Base-by-base conservation (phyloP, 768 basidiomycete species). In the Boletus edulis region DNA sequence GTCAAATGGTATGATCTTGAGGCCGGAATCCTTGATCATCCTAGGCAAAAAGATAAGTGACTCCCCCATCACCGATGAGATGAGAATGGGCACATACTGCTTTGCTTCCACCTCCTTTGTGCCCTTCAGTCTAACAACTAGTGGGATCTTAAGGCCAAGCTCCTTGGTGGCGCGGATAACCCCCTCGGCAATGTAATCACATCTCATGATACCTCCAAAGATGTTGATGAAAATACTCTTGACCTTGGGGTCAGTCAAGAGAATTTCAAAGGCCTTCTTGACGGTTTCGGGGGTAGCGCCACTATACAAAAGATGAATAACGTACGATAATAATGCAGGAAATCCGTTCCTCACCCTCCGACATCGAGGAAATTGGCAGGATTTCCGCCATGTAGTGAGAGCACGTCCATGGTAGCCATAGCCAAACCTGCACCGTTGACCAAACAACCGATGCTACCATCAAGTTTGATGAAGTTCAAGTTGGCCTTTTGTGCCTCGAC, bases 381-480 rank as follows among this genome's bases (percentile, higher is more conserved):
- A 63, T 95, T 87, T 49, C 93, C 97, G 46, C 97, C 97, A 68
- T 98, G 92, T 49, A 97, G 78, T 46, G 94, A 84, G 53, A 99
- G 81, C n/a, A 98, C 96, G 67, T 99, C 97, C 97, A 99, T 98
- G 52, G 97, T 99, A 37, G 97, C 97, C 97, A 99, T 99, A 48
- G 97, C 97, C 57, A 99, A 78, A 67, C 97, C 97, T 49, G 97
- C 97, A 65, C 97, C 97, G 65, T 99, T 99, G 58, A 99, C 97
- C 49, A 99, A 78, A 76, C 97, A 99, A 29, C 97, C 97, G 56
- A 99, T 86, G 73, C 82, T 90, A 31, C 97, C 97, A 67, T 99
- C 97, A 42, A 99, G 87, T 76, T 99, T 98, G 81, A 98, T 98
- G 72, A 98, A 98, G 79, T 95, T 98, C 67, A 99, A 81, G 69